Base-by-base conservation (phyloP, 371 early-diverging fungal species). In the Coemansia sp. region DNA sequence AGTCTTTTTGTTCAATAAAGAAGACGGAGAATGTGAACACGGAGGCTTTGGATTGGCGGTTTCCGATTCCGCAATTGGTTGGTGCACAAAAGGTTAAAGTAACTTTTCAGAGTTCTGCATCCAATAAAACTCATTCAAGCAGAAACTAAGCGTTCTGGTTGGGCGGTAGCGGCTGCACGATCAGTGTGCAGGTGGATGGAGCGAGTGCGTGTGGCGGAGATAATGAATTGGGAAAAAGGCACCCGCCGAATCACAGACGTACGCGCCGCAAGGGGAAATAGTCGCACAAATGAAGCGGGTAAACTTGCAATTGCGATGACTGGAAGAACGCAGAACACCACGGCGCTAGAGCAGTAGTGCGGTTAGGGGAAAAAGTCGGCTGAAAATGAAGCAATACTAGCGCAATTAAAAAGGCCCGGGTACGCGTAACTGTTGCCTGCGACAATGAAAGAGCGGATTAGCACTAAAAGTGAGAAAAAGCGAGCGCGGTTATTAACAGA, bases 51-150 rank as follows among this genome's bases (percentile, higher is more conserved):
- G 34, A n/a, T 56, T 56, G 24, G 54, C 31, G 31, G 13, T 22
- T 56, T 56, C 37, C 34, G 21, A 56, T 56, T 56, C 56, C 56
- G 56, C 56, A 56, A 56, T 56, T 29, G 56, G 56, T n/a, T 26
- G 34, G 18, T 56, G 10, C 14, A 31, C 55, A 5, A 56, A 31
- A 34, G 24, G 56, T 14, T 31, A 34, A n/a, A 37, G 56, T 56
- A 56, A 56, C 56, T 56, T 6, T 54, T 54, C 55, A 4, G 16
- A 31, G 34, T 27, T 16, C 56, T n/a, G 56, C 56, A 56, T 56
- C 56, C 56, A 56, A 56, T 56, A 22, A 22, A 22, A 53, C 53
- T 26, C 22, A 22, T 26, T 10, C 11, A 53, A 53, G 24, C 53
- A 37, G 37, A 37, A 29, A 26, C 29, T 29, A 1, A 16, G 55